Evolutionary conservation across 2,329 filamentous ascomycete genomes (phyloP).

Genomic region (Calonectria fujianensis): DNA sequence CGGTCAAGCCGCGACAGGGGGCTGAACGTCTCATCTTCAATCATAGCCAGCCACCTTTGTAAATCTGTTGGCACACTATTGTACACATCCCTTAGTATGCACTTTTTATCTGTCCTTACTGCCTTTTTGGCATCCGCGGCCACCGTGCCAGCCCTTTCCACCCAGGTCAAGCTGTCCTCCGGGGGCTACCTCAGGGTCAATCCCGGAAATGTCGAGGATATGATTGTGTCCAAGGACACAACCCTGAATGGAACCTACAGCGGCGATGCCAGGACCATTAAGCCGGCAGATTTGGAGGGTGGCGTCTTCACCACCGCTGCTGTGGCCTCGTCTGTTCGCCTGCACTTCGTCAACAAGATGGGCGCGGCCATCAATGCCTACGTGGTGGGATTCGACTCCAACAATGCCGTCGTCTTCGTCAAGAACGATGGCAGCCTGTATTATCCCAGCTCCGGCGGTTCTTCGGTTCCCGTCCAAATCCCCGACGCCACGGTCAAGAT

Average conservation of each 20-base stretch:
- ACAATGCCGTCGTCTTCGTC: slow-evolving; percentile 2
- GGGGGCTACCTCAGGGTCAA: neutral
- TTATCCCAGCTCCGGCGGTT: slow-evolving; percentile 15
- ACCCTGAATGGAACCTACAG: slow-evolving; percentile 11
- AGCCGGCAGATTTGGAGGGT: neutral
- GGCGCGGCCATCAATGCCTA: neutral
- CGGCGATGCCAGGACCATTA: neutral
- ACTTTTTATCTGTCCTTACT: slow-evolving; percentile 8
- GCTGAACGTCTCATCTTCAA: neutral
- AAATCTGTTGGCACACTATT: neutral
- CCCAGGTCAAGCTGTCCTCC: neutral
- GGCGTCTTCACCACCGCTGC: neutral
- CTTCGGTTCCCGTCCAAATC: slow-evolving; percentile 5
- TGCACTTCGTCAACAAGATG: slow-evolving; percentile 21
- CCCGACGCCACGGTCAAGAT: neutral
- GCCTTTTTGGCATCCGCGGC: slow-evolving; percentile 11
- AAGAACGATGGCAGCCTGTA: neutral
- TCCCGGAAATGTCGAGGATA: neutral
- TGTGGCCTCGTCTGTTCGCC: neutral
- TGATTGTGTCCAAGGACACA: slow-evolving; percentile 6
- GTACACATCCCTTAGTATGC: neutral
- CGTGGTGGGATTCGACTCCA: slow-evolving; percentile 2
- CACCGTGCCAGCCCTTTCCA: neutral
- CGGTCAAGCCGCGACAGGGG: neutral
- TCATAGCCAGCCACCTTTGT: neutral